Percentiles rank a stretch among this genome's conserved stretches.
Conservation (phyloP, 2,329 filamentous ascomycete species). For the Penicillium sp. region DNA sequence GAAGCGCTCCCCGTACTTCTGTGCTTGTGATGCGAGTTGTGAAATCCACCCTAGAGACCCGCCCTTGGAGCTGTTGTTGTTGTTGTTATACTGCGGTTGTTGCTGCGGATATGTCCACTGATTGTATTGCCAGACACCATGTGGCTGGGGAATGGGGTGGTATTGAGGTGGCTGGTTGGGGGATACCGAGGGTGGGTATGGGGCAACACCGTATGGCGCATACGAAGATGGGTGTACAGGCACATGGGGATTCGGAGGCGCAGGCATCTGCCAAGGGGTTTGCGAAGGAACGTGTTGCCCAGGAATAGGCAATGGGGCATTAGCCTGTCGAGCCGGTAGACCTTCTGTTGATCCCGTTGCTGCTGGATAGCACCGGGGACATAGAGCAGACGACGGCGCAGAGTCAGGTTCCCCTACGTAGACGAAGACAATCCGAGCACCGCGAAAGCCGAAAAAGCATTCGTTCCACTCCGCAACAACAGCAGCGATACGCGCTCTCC, state of each 20-base stretch:
- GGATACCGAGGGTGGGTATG: slow-evolving; percentile 18
- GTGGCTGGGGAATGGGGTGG: slow-evolving; percentile 24
- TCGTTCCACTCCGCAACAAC: slow-evolving; percentile 46
- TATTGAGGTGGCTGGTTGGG: slow-evolving; percentile 22
- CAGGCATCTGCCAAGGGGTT: slow-evolving; percentile 16
- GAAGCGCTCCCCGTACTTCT: slow-evolving; percentile 41
- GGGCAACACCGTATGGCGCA: slow-evolving; percentile 20
- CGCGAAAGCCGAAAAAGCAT: slow-evolving; percentile 41
- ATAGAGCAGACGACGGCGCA: slow-evolving; percentile 37
- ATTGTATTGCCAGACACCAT: slow-evolving; percentile 31
- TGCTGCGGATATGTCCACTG: slow-evolving; percentile 24
- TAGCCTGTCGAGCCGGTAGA: slow-evolving; percentile 8
- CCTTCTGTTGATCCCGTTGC: slow-evolving; percentile 26
- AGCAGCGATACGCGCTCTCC: slow-evolving; percentile 36
- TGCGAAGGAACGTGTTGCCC: slow-evolving; percentile 15
- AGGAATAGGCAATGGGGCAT: slow-evolving; percentile 10
- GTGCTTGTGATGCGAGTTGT: slow-evolving; percentile 36
- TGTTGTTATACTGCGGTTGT: slow-evolving; percentile 21
- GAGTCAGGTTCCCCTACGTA: slow-evolving; percentile 36
- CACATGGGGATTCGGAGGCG: slow-evolving; percentile 10
- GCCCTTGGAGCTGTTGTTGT: slow-evolving; percentile 23
- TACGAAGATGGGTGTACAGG: slow-evolving; percentile 12
- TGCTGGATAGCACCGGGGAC: slow-evolving; percentile 41
- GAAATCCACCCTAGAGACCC: slow-evolving; percentile 35
- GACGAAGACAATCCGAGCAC: slow-evolving; percentile 32